Percentiles rank a stretch among this genome's conserved stretches.
phyloP scores from a whole-genome alignment of 2,329 filamentous ascomycete genomes.

The Geosmithia flava region DNA sequence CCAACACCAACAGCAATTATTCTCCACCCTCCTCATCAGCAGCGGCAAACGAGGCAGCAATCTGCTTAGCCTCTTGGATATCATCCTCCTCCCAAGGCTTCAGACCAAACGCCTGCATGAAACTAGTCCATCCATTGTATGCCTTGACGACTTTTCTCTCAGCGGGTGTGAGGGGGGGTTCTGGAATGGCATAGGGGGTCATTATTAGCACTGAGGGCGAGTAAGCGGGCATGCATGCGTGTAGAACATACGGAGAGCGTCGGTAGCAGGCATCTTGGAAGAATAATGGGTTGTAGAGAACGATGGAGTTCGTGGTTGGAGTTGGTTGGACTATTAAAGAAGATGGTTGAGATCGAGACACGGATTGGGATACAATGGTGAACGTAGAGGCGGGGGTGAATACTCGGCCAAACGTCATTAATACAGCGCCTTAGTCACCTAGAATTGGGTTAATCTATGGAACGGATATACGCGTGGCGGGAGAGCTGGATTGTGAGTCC shows the following conservation, averaged over 20 bases:
- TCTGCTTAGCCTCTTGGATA: slow-evolving; percentile 3
- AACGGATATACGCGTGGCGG: too few relatives aligned
- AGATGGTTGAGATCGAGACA: too few relatives aligned
- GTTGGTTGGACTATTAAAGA: too few relatives aligned
- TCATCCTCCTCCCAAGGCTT: slow-evolving; percentile 3
- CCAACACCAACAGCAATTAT: not conserved
- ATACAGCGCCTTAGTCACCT: too few relatives aligned
- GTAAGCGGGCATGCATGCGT: not conserved
- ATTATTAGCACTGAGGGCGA: not conserved
- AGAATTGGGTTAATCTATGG: too few relatives aligned
- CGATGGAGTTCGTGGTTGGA: too few relatives aligned
- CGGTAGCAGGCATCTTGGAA: not conserved
- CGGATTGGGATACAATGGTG: too few relatives aligned
- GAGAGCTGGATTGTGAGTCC: too few relatives aligned
- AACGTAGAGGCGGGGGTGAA: too few relatives aligned
- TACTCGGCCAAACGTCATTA: too few relatives aligned
- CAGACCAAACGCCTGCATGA: slow-evolving; percentile 2
- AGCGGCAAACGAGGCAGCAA: slow-evolving; percentile 2
- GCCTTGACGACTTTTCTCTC: slow-evolving; percentile 4
- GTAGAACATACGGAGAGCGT: not conserved
- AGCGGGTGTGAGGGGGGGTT: slow-evolving; percentile 4
- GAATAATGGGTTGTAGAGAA: too few relatives aligned
- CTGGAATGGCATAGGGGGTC: too few relatives aligned
- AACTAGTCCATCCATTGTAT: slow-evolving; percentile 5
- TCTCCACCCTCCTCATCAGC: not conserved